Evolutionary conservation across 345 rosid genomes (phyloP), one percentile per base, ranked within the genome.

Genomic region (Citrus hindsii): DNA sequence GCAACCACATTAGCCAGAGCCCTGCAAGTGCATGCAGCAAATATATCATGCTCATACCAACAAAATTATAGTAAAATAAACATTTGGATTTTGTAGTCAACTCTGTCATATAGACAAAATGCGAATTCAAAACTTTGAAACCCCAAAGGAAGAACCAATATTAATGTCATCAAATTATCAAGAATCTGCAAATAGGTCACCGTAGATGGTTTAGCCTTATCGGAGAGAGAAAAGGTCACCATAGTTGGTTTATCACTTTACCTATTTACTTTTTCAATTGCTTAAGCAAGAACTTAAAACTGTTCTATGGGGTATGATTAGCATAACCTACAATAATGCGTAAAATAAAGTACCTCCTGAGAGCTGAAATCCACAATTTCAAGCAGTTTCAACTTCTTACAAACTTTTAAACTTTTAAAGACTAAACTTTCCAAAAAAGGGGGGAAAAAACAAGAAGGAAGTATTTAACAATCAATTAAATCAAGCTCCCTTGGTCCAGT

Each of bases 21-120:
- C 92, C 94, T 91, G 86, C 85, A 86, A 80, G 66, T 67, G 51
- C 77, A 76, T 82, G 9, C 51, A 64, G 28, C 55, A 13, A 24
- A 73, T 72, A 42, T 22, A 55, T 25, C 74, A 69, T 8, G 24
- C 51, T 16, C 77, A 55, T 21, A 61, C 53, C 38, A 35, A 19
- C 25, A 19, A 14, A 22, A 18, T 2, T 12, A 28, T 53, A 16
- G 2, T 16, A 53, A 53, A 0, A 18, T 53, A 64, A 30, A 28
- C 10, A 12, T 19, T 18, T 46, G 25, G 10, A 42, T 25, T 22
- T 30, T 21, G 25, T 5, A 42, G 24, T 69, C 62, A 61, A 30
- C 69, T 48, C 68, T 65, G 61, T 75, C 33, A 9, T 27, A 60
- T 14, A 24, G 24, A 24, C 32, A 58, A 27, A 9, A n/a, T 22